Percentiles rank a stretch among this genome's conserved stretches.
phyloP scores from a whole-genome alignment of 2,329 filamentous ascomycete species.

The Fusarium acutatum region DNA sequence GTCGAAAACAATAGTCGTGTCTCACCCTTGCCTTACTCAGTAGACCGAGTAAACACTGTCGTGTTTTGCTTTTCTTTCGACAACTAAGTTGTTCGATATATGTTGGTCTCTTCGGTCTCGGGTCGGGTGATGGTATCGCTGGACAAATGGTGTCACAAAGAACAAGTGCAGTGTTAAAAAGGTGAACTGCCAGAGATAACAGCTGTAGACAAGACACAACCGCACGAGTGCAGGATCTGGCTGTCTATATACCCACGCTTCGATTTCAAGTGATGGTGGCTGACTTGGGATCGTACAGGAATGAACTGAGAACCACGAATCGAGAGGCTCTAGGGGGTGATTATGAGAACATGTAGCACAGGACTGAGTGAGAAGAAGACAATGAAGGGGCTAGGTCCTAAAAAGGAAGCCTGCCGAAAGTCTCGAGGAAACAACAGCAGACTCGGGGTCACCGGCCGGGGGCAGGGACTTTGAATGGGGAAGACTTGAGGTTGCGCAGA shows the following conservation, averaged over 20 bases:
- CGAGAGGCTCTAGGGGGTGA: conserved; percentile 36
- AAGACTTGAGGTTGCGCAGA: conserved; percentile 50
- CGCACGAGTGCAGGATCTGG: conserved; percentile 46
- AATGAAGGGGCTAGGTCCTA: conserved; percentile 27
- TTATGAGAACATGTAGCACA: conserved; percentile 39
- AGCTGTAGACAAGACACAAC: conserved; percentile 41
- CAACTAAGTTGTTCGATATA: conserved; percentile 16
- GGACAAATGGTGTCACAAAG: conserved; percentile 37
- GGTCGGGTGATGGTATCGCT: conserved; percentile 28
- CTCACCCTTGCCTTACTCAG: conserved; percentile 34
- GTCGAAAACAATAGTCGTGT: conserved; percentile 22
- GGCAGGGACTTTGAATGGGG: conserved; percentile 41
- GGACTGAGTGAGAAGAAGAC: conserved; percentile 25
- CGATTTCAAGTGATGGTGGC: conserved; percentile 40
- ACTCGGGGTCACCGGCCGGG: conserved; percentile 42
- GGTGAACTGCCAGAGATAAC: conserved; percentile 34
- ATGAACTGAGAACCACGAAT: conserved; percentile 32
- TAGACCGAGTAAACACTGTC: not conserved
- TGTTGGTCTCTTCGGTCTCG: conserved; percentile 18
- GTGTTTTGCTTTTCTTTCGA: not conserved
- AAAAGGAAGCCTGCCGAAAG: conserved; percentile 37
- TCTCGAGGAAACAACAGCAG: conserved; percentile 36
- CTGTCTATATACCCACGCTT: conserved; percentile 51
- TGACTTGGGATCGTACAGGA: conserved; percentile 43
- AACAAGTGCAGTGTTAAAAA: conserved; percentile 29